phyloP scores from a whole-genome alignment of 371 early-diverging fungal species.

The Chytridiales sp. region DNA sequence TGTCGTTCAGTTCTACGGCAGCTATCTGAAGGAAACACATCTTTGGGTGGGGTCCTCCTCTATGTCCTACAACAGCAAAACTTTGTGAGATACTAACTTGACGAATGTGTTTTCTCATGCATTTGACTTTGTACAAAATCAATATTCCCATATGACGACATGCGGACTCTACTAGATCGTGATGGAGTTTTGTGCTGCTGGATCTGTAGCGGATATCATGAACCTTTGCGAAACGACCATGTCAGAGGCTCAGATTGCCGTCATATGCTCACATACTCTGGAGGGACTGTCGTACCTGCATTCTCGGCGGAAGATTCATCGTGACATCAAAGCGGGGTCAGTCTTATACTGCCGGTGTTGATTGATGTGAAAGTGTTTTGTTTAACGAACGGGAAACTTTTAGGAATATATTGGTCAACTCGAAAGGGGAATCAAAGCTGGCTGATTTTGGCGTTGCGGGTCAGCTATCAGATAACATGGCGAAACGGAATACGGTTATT shows the following conservation, averaged over 20 bases:
- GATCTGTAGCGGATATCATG: constrained; percentile 63
- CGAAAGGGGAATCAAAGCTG: constrained; percentile 66
- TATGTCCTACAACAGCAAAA: neutral
- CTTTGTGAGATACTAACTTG: no score
- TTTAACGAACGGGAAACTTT: neutral
- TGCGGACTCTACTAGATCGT: constrained; percentile 44
- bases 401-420: constrained; percentile 74
- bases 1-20: constrained; percentile 48
- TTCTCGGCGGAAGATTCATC: constrained; percentile 64
- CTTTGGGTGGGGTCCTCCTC: constrained; percentile 41
- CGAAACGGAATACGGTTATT: constrained; percentile 61
- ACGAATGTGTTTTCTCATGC: no score
- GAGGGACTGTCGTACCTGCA: constrained; percentile 67
- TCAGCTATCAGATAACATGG: constrained; percentile 55
- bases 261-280: constrained; percentile 51
- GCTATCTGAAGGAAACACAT: constrained; percentile 39
- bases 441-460: constrained; percentile 70
- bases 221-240: constrained; percentile 43
- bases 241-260: constrained; percentile 55
- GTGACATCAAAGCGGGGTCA: constrained; percentile 80
- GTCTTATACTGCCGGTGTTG: neutral
- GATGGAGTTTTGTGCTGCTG: constrained; percentile 62
- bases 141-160: neutral
- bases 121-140: neutral
- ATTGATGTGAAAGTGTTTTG: neutral